Evolutionary conservation across 2,329 filamentous ascomycete species (phyloP).

Genomic region (Paraphaeosphaeria sporulosa): DNA sequence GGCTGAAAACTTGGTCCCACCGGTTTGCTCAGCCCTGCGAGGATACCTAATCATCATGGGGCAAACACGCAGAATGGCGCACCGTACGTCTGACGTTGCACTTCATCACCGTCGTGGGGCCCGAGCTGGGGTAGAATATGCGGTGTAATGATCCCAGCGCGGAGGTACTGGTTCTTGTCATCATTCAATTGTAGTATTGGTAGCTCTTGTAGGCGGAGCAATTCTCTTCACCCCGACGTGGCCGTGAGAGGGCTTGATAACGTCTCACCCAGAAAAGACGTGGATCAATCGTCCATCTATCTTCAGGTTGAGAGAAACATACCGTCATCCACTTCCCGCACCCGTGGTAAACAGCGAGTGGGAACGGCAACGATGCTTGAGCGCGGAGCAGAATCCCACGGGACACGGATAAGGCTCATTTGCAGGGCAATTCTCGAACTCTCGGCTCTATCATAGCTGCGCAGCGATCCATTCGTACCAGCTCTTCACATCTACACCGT

Average conservation of each 20-base stretch:
- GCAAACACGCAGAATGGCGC: conserved; percentile 3
- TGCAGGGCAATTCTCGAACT: conserved; percentile 6
- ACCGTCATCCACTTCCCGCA: background rate
- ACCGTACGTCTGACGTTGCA: conserved; percentile 2
- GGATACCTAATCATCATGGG: background rate
- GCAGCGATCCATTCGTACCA: conserved; percentile 94
- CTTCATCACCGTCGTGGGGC: conserved; percentile 5
- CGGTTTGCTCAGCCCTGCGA: conserved; percentile 7
- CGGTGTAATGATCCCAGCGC: conserved; percentile 23
- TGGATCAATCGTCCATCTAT: background rate
- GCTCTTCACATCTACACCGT: conserved; percentile 74
- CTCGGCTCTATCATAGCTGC: conserved; percentile 62
- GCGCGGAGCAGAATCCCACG: background rate
- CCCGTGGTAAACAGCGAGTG: background rate
- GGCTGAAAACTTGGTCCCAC: conserved; percentile 13
- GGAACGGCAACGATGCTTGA: conserved; percentile 5
- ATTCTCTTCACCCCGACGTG: background rate
- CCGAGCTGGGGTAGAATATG: conserved; percentile 8
- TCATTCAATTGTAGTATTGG: conserved; percentile 10
- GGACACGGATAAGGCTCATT: conserved; percentile 11
- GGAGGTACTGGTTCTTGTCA: conserved; percentile 15
- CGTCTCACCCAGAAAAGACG: background rate
- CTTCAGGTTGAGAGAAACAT: background rate
- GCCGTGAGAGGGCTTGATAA: background rate
- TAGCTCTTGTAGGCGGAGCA: background rate